Conservation (phyloP, 768 basidiomycete genomes). For the Tephrocybe sp. region DNA sequence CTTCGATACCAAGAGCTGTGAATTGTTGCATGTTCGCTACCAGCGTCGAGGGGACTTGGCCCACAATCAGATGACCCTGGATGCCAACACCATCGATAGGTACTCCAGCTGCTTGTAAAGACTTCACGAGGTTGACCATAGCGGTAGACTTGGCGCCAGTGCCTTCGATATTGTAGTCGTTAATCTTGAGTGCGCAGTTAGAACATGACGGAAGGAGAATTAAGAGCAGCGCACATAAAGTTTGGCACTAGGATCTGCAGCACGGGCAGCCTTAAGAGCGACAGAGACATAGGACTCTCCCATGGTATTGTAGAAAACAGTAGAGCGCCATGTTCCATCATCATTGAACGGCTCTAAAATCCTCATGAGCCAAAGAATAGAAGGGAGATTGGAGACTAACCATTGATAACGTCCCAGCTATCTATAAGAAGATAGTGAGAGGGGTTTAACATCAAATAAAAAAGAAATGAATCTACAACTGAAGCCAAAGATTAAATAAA, state of each 20-base stretch:
- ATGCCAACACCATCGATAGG: conserved; percentile 64
- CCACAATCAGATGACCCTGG: conserved; percentile 59
- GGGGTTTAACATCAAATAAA: conserved; percentile 8
- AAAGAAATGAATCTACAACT: conserved; percentile 33
- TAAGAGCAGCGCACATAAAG: conserved; percentile 39
- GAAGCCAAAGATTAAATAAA: not conserved
- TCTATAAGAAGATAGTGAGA: conserved; percentile 20
- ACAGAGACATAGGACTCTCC: conserved; percentile 46
- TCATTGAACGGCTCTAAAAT: conserved; percentile 54
- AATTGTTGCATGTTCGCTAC: conserved; percentile 49
- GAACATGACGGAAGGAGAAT: not conserved
- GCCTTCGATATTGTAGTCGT: conserved; percentile 41
- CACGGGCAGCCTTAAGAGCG: conserved; percentile 50
- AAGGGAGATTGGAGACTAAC: conserved; percentile 1
- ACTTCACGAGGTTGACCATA: conserved; percentile 49
- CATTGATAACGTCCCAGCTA: conserved; percentile 45
- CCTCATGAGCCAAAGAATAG: not conserved
- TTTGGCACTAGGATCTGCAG: conserved; percentile 53
- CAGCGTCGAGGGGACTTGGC: conserved; percentile 47
- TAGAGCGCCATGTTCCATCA: conserved; percentile 51
- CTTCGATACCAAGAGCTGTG: conserved; percentile 59
- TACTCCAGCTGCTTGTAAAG: conserved; percentile 41
- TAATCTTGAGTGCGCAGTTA: conserved; percentile 21
- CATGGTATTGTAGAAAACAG: conserved; percentile 52
- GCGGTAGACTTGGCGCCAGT: conserved; percentile 52